These are phyloP conservation scores for Gossypium stocksii DNA, from an alignment of 345 rosid genomes.

Conservation along the genomic window DNA sequence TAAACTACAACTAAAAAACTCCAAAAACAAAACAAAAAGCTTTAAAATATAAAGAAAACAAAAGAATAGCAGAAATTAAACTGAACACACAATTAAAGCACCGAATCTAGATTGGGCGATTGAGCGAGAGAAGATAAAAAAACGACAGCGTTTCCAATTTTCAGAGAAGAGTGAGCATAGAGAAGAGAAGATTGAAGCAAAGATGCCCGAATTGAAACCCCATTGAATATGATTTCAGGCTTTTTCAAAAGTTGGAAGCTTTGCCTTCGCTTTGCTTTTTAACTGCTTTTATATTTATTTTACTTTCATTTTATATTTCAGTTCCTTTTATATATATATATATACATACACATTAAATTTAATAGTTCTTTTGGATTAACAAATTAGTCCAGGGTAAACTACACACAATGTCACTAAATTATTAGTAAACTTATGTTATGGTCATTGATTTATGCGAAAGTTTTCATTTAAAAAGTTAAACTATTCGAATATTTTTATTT, in stretches of 20 bases:
- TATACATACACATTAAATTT: background rate
- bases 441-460: too few species aligned
- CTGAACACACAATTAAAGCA: background rate
- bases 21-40: background rate
- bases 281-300: constrained; percentile 7
- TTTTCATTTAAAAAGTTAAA: too few species aligned
- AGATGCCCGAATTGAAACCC: constrained; percentile 12
- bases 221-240: constrained; percentile 9
- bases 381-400: background rate
- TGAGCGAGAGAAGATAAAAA: background rate
- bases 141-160: constrained; percentile 5
- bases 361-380: background rate
- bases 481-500: too few species aligned
- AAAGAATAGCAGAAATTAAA: constrained; percentile 6
- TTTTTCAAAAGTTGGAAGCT: constrained; percentile 21
- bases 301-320: constrained; percentile 3
- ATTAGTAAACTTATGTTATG: too few species aligned
- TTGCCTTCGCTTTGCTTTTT: constrained; percentile 1
- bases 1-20: background rate
- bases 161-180: background rate
- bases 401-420: too few species aligned
- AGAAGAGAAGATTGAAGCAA: constrained; percentile 22
- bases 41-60: background rate
- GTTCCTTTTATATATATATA: background rate
- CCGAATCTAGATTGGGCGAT: background rate